Base-by-base conservation (phyloP, 2,329 filamentous ascomycete species). In the Akanthomyces lecanii region DNA sequence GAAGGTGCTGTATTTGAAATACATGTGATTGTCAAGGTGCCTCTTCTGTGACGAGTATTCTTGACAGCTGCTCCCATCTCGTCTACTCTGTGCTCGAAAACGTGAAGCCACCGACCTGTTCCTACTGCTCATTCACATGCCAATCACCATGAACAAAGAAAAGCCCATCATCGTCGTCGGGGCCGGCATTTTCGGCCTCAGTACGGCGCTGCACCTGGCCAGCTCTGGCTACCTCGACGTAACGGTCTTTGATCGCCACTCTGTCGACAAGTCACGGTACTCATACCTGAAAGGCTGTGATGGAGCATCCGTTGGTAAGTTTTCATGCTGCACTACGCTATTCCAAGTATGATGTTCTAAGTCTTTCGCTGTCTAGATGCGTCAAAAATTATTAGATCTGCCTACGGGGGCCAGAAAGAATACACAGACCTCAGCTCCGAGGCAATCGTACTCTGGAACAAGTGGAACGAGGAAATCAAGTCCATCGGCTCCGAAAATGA, bases 241-340 rank as follows among this genome's bases (percentile, higher is more conserved):
- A n/a, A 81, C 74, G 2, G 75, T 83, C 16, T 74, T 83, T 38
- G 81, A 84, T 66, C 74, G 74, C 64, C 77, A 82, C 65, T 45
- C 77, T 5, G 78, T 80, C 42, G 73, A 77, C 14, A 60, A 73
- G 30, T 70, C 69, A 1, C 66, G 67, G 0, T 82, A 82, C 62
- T 75, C 75, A n/a, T 78, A 77, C 63, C 65, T 72, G 1, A 67
- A 71, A 0, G 79, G 79, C 30, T 74, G 75, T 52, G 77, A 81
- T 67, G 74, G 73, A 2, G 78, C 79, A 0, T 80, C 77, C 5
- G 77, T 78, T 60, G 76, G 74, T 76, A 57, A 63, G 62, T 52
- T 38, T 23, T 30, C 6, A 30, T 47, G 5, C 44, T 14, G 10
- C n/a, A 4, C 53, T 6, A 1, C n/a, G 5, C 25, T 44, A 16